Evolutionary conservation across 164 flowering plant species (phyloP).

Genomic region (Brasenia schreberi): DNA sequence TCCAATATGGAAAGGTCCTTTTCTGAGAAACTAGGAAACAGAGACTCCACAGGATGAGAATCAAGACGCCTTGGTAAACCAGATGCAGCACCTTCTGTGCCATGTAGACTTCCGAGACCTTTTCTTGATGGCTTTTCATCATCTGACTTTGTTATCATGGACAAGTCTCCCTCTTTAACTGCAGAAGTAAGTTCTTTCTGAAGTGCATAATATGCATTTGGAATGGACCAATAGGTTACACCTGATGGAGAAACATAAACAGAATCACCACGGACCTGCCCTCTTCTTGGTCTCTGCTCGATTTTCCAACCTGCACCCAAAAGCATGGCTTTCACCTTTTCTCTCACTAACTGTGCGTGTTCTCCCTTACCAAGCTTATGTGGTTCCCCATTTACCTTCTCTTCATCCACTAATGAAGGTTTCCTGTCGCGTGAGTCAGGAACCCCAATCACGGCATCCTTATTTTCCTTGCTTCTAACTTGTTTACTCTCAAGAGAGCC

Average conservation of each 20-base stretch:
- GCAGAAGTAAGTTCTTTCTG: background rate
- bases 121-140: background rate
- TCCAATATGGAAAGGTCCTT: background rate
- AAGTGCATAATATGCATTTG: slow-evolving; percentile 2
- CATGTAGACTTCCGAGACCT: background rate
- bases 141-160: background rate
- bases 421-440: background rate
- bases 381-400: background rate
- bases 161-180: background rate
- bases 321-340: background rate
- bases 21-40: background rate
- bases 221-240: background rate
- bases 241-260: slow-evolving; percentile 4
- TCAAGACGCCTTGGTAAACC: background rate
- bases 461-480: background rate
- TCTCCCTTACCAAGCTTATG: slow-evolving; percentile 1
- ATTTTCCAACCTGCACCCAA: slow-evolving; percentile 1
- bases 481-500: slow-evolving; percentile 1
- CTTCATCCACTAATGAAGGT: background rate
- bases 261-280: background rate
- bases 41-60: background rate
- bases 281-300: background rate
- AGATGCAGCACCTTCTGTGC: background rate
- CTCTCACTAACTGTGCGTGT: background rate
- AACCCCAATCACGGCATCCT: background rate